Base-by-base conservation (phyloP, 345 rosid species). In the Cardiospermum halicacabum region DNA sequence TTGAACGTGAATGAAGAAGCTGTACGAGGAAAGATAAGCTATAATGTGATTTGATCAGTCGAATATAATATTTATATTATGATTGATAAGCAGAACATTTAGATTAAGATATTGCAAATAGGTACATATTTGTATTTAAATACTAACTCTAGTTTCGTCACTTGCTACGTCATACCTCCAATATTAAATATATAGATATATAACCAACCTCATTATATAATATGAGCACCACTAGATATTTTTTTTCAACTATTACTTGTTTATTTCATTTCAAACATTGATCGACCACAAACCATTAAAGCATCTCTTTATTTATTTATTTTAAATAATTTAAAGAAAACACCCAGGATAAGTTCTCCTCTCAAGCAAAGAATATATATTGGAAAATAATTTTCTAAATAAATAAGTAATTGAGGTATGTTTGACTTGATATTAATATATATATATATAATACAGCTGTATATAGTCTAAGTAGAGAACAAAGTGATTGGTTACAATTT, bases 111-210 rank as follows among this genome's bases (percentile, higher is more conserved):
- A 68, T 27, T 28, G 61, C 11, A 42, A 36, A 51, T 40, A 12
- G 34, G 45, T 43, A 13, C 36, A 28, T 43, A 25, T 16, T 15
- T n/a, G n/a, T n/a, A 21, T 65, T 56, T 62, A 51, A 72, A 59
- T 55, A 65, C 13, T 31, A 9, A 55, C 16, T 57, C 16, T 32
- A 5, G 51, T 74, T 72, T 70, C 82, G 85, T 81, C 85, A 81
- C 69, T 71, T 45, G 42, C 75, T 65, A 56, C 82, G 85, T 81
- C 85, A 78, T 22, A 16, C 0, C 34, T 18, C 22, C 1, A 79
- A 24, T 75, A 54, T 70, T 79, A n/a, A n/a, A n/a, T n/a, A n/a
- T n/a, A n/a, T n/a, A n/a, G n/a, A n/a, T n/a, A n/a, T n/a, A n/a
- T n/a, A n/a, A n/a, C n/a, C n/a, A n/a, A n/a, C n/a, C n/a, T n/a